These are phyloP conservation scores for Calonectria henricotiae DNA, from an alignment of 2,329 filamentous ascomycete genomes.

Conservation along the genomic window DNA sequence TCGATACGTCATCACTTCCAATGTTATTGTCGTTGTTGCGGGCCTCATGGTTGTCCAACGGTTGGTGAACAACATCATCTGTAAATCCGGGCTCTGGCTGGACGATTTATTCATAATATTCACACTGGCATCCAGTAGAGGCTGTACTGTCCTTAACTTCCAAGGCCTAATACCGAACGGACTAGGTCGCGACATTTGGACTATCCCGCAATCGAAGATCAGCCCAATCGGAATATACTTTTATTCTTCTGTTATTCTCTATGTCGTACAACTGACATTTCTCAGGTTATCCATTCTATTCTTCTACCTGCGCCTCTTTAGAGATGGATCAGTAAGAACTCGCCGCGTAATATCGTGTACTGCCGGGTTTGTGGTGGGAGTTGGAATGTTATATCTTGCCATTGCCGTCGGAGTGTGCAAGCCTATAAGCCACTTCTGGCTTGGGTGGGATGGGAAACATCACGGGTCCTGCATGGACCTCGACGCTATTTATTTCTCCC, in stretches of 20 bases:
- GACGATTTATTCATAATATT: constrained; percentile 6
- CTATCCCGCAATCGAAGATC: neutral
- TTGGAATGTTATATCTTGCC: constrained; percentile 43
- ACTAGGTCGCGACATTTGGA: constrained; percentile 5
- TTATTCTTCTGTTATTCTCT: neutral
- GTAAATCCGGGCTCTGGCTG: neutral
- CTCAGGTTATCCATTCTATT: constrained; percentile 5
- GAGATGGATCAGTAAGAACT: neutral
- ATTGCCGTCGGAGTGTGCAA: neutral
- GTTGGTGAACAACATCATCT: neutral
- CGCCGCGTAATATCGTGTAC: neutral
- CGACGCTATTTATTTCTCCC: constrained; percentile 52
- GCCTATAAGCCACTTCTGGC: constrained; percentile 12
- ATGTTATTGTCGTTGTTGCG: neutral
- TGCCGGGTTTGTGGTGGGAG: neutral
- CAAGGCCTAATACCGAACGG: constrained; percentile 5
- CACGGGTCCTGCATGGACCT: constrained; percentile 1
- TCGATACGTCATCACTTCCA: neutral
- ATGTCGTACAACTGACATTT: neutral
- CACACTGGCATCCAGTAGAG: neutral
- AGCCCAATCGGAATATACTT: neutral
- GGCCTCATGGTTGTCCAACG: constrained; percentile 9
- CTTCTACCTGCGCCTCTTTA: constrained; percentile 12
- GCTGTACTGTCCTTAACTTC: neutral
- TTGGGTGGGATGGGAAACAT: constrained; percentile 3